Percentiles rank a stretch among this genome's conserved stretches.
These are phyloP conservation scores for Helotiales sp. DNA, from an alignment of 2,329 filamentous ascomycete species.

Conservation along the genomic window DNA sequence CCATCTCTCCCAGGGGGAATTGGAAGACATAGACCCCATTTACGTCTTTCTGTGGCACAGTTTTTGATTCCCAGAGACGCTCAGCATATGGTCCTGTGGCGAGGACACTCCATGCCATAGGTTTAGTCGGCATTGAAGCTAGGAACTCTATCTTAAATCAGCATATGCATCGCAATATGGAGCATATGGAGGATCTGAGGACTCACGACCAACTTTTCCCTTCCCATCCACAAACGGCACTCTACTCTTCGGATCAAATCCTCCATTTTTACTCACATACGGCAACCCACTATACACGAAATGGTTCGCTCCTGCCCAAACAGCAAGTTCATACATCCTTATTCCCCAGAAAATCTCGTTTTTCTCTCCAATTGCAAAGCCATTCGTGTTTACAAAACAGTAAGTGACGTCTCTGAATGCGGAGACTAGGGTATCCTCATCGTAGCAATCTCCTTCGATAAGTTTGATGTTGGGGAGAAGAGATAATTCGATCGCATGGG, in stretches of 20 bases:
- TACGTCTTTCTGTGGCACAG: constrained; percentile 42
- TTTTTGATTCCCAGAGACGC: constrained; percentile 37
- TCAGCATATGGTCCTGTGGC: constrained; percentile 48
- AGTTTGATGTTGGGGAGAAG: constrained; percentile 46
- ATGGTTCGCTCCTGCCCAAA: constrained; percentile 44
- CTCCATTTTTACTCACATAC: constrained; percentile 47
- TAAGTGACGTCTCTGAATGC: constrained; percentile 46
- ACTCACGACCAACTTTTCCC: constrained; percentile 43
- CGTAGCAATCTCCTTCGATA: constrained; percentile 48
- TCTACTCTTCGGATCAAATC: constrained; percentile 46
- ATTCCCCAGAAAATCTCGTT: constrained; percentile 50
- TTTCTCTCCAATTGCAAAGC: constrained; percentile 54
- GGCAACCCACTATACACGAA: constrained; percentile 52
- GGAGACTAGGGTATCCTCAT: constrained; percentile 44
- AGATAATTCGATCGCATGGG: constrained; percentile 43
- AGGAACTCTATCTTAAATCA: constrained; percentile 29
- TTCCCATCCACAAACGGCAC: constrained; percentile 50
- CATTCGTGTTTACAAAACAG: constrained; percentile 55
- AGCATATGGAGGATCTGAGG: constrained; percentile 42
- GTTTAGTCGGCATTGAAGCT: constrained; percentile 11
- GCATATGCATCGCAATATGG: constrained; percentile 33
- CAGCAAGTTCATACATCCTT: constrained; percentile 41
- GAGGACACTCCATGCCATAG: constrained; percentile 35
- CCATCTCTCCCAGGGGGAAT: constrained; percentile 40
- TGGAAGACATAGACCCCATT: constrained; percentile 44